These are phyloP conservation scores for Irpex lacteus DNA, from an alignment of 1,284 basidiomycete species.

Conservation along the genomic window DNA sequence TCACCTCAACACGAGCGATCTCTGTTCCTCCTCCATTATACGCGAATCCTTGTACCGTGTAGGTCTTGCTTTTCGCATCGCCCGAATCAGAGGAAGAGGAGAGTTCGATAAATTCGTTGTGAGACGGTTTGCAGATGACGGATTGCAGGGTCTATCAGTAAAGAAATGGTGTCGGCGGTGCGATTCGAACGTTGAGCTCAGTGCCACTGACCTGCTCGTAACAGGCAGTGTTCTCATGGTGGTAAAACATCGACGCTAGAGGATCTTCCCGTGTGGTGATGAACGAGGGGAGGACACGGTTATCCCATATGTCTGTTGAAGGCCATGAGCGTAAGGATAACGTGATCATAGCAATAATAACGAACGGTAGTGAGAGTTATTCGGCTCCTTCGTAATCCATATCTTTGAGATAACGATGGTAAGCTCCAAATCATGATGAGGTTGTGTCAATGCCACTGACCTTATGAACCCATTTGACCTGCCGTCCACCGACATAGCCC, in stretches of 20 bases:
- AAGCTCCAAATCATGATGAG: no score
- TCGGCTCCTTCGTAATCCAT: constrained; percentile 21
- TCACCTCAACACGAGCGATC: constrained; percentile 23
- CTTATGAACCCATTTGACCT: constrained; percentile 25
- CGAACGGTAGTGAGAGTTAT: constrained; percentile 21
- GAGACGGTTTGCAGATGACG: constrained; percentile 21
- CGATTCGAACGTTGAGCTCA: not conserved
- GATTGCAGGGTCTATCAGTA: constrained; percentile 18
- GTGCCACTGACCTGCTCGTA: constrained; percentile 16
- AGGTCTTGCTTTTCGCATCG: not conserved
- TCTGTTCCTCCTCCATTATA: constrained; percentile 21
- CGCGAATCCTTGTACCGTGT: constrained; percentile 21
- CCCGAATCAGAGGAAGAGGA: constrained; percentile 8
- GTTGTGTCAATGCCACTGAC: constrained; percentile 4
- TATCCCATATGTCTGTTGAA: constrained; percentile 22
- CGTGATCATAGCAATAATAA: not conserved
- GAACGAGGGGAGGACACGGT: constrained; percentile 21
- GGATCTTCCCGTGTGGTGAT: constrained; percentile 21
- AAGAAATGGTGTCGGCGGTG: not conserved
- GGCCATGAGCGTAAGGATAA: not conserved
- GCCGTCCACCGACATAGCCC: constrained; percentile 25
- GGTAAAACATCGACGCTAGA: constrained; percentile 18
- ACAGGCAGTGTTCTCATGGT: constrained; percentile 21
- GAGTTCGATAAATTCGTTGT: constrained; percentile 20
- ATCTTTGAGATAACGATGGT: constrained; percentile 7